Percentiles rank a stretch among this genome's conserved stretches.
phyloP scores from a whole-genome alignment of 768 basidiomycete species.

The Leucogyrophana mollusca region DNA sequence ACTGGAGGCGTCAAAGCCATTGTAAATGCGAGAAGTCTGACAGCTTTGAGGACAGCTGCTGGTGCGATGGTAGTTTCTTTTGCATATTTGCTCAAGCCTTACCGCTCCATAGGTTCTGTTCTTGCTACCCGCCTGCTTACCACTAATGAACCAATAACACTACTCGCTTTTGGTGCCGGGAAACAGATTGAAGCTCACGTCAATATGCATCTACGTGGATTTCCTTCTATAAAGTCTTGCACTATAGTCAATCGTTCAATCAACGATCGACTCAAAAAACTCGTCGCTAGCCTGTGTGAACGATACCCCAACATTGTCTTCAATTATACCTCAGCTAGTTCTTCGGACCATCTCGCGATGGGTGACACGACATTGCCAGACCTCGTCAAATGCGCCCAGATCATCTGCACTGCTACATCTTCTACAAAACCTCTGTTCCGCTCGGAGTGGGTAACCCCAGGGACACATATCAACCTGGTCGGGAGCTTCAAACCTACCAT shows the following conservation, averaged over 20 bases:
- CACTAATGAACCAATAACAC: slow-evolving; percentile 29
- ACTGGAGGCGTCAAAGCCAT: slow-evolving; percentile 72
- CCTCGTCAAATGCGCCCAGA: slow-evolving; percentile 20
- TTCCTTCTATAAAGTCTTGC: slow-evolving; percentile 49
- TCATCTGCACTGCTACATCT: slow-evolving; percentile 77
- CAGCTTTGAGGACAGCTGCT: slow-evolving; percentile 80
- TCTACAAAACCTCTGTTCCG: slow-evolving; percentile 71
- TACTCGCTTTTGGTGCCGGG: slow-evolving; percentile 75
- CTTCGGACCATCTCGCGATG: slow-evolving; percentile 1
- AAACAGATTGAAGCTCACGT: slow-evolving; percentile 68
- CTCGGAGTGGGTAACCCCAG: slow-evolving; percentile 56
- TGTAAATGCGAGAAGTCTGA: slow-evolving; percentile 75
- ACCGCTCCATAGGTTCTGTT: slow-evolving; percentile 51
- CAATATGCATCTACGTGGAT: slow-evolving; percentile 56
- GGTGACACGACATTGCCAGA: slow-evolving; percentile 5
- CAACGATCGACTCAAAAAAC: slow-evolving; percentile 44
- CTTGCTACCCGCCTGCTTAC: slow-evolving; percentile 60
- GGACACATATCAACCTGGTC: slow-evolving; percentile 71
- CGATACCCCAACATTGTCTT: slow-evolving; percentile 25
- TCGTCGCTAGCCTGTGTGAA: slow-evolving; percentile 30
- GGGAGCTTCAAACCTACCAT: slow-evolving; percentile 83
- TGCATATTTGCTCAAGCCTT: neutral
- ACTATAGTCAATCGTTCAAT: slow-evolving; percentile 63
- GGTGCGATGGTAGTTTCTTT: slow-evolving; percentile 38
- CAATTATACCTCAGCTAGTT: slow-evolving; percentile 5